A percentile compares a stretch with the other conserved stretches of the same genome.
These are phyloP conservation scores for Hymenochaete sp. DNA, from an alignment of 1,284 basidiomycete genomes.

Conservation along the genomic window DNA sequence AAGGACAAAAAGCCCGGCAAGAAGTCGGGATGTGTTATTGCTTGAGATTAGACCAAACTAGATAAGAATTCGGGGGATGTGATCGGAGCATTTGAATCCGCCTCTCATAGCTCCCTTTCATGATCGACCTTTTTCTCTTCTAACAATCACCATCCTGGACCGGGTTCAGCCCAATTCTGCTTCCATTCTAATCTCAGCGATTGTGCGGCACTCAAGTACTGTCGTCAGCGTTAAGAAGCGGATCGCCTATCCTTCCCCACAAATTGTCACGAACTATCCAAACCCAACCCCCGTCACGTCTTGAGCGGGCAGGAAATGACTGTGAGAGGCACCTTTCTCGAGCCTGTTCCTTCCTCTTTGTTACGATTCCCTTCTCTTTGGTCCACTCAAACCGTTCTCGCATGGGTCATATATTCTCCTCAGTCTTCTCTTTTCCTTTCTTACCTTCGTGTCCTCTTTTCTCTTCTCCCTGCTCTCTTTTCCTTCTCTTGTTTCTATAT, in stretches of 20 bases:
- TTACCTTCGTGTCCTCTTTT: no score
- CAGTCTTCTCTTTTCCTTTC: background rate
- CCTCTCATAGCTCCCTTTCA: background rate
- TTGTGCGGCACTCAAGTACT: background rate
- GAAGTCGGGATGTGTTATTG: conserved; percentile 55
- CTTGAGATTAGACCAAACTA: conserved; percentile 34
- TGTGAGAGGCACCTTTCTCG: background rate
- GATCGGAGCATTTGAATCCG: background rate
- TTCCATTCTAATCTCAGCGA: conserved; percentile 6
- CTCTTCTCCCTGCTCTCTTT: background rate
- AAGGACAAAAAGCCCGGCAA: conserved; percentile 43
- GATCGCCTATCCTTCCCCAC: no score
- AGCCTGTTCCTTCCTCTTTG: background rate
- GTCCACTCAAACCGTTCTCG: conserved; percentile 1
- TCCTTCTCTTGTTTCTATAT: conserved; percentile 2
- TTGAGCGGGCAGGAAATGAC: background rate
- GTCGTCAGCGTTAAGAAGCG: no score
- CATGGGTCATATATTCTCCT: conserved; percentile 3
- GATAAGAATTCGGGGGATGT: conserved; percentile 4
- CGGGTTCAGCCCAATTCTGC: conserved; percentile 8
- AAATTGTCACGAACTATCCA: no score
- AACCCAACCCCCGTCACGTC: no score
- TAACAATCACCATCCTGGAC: conserved; percentile 7
- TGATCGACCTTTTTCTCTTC: background rate
- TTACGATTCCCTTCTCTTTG: background rate